These are phyloP conservation scores for Brettanomyces sp. DNA, from an alignment of 805 yeast species.

Conservation along the genomic window DNA sequence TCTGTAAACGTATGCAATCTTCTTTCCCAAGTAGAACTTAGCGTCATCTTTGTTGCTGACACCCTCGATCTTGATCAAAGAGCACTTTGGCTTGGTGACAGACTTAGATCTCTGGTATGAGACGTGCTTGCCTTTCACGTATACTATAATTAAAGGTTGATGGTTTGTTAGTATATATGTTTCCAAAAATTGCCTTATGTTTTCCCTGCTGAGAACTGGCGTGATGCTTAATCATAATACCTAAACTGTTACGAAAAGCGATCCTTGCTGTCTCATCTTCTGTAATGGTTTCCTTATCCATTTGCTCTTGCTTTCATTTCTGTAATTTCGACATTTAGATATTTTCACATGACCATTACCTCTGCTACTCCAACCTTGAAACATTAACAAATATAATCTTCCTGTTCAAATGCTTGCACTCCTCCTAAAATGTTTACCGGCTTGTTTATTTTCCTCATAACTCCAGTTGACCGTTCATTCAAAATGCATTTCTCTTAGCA, in stretches of 20 bases:
- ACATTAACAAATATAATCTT: too few relatives aligned
- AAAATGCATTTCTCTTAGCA: too few relatives aligned
- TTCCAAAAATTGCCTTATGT: too few relatives aligned
- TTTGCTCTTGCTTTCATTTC: too few relatives aligned
- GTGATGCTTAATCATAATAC: neutral
- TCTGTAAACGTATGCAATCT: slow-evolving; percentile 98
- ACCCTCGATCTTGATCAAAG: slow-evolving; percentile 95
- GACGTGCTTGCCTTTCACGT: slow-evolving; percentile 99
- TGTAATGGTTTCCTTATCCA: too few relatives aligned
- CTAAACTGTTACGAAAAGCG: neutral
- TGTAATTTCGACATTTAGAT: too few relatives aligned
- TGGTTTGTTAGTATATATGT: neutral
- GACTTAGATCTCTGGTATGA: slow-evolving; percentile 99
- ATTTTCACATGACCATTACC: too few relatives aligned
- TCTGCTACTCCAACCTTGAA: too few relatives aligned
- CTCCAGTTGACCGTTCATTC: too few relatives aligned
- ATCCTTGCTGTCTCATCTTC: neutral
- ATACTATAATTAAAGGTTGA: slow-evolving; percentile 42
- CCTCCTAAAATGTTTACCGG: too few relatives aligned
- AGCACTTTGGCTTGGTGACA: slow-evolving; percentile 95
- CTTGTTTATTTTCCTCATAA: too few relatives aligned
- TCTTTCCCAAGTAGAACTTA: slow-evolving; percentile 98
- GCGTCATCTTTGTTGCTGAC: slow-evolving; percentile 89
- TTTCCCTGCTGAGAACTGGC: neutral
- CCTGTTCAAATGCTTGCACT: too few relatives aligned